These are phyloP conservation scores for Aspergillus niger DNA, from an alignment of 2,329 filamentous ascomycete species.

Conservation along the genomic window DNA sequence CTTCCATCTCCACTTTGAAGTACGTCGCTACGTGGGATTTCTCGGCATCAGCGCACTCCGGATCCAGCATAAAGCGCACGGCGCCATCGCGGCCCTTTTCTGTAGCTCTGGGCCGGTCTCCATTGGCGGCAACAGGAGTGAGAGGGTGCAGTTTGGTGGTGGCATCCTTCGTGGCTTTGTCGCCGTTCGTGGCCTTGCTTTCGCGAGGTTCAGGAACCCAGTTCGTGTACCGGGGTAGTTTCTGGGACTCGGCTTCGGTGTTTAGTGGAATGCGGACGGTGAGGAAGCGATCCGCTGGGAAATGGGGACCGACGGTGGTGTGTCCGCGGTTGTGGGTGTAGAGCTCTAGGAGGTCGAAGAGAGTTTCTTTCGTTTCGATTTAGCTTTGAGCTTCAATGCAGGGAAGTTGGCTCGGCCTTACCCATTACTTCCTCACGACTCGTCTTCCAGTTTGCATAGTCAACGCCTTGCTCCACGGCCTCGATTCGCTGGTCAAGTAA, in stretches of 20 bases:
- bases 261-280: constrained; percentile 85
- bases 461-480: constrained; percentile 49
- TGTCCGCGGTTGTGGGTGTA: constrained; percentile 80
- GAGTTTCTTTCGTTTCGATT: constrained; percentile 62
- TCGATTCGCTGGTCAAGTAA: constrained; percentile 62
- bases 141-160: constrained; percentile 35
- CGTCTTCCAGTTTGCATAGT: constrained; percentile 54
- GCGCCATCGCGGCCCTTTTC: constrained; percentile 67
- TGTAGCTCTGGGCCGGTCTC: constrained; percentile 45
- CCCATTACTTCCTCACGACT: constrained; percentile 51
- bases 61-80: constrained; percentile 85
- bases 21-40: constrained; percentile 66
- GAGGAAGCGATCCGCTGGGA: constrained; percentile 77
- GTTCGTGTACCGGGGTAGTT: constrained; percentile 64
- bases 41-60: constrained; percentile 72
- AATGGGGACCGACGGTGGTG: constrained; percentile 72
- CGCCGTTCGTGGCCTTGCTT: constrained; percentile 21
- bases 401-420: constrained; percentile 45
- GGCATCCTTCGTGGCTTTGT: constrained; percentile 19
- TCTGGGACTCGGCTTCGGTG: constrained; percentile 68
- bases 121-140: constrained; percentile 50
- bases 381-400: constrained; percentile 19
- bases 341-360: constrained; percentile 87
- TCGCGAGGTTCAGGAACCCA: constrained; percentile 37
- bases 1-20: constrained; percentile 75